phyloP scores from a whole-genome alignment of 371 early-diverging fungal species.

The Capniomyces stellatus region DNA sequence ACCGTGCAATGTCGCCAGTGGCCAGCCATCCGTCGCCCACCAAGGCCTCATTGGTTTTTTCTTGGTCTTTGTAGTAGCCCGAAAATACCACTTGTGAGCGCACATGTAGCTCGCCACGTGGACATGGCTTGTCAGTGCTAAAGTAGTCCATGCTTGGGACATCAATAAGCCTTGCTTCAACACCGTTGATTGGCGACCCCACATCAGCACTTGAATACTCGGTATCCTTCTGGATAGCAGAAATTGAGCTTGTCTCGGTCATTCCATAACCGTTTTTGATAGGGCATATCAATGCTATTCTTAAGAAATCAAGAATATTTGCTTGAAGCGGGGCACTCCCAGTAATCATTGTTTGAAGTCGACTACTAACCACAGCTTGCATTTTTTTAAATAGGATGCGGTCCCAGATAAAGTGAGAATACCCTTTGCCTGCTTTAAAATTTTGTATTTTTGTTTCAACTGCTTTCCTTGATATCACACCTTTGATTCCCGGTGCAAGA shows the following conservation, averaged over 20 bases:
- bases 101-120: constrained; percentile 86
- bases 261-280: constrained; percentile 93
- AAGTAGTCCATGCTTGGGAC: constrained; percentile 82
- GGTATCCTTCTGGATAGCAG: constrained; percentile 29
- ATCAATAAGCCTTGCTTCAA: constrained; percentile 77
- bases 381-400: constrained; percentile 79
- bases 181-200: constrained; percentile 53
- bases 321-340: constrained; percentile 77
- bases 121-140: constrained; percentile 65
- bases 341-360: constrained; percentile 55
- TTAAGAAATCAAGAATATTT: constrained; percentile 74
- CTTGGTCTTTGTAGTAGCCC: constrained; percentile 70
- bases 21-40: constrained; percentile 69
- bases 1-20: constrained; percentile 94
- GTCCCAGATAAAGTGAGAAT: constrained; percentile 74
- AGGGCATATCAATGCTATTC: constrained; percentile 60
- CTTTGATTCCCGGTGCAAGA: constrained; percentile 40
- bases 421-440: constrained; percentile 33
- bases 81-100: constrained; percentile 67
- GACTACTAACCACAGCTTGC: constrained; percentile 73
- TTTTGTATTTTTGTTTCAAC: constrained; percentile 36
- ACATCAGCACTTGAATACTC: constrained; percentile 59
- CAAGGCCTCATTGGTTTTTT: constrained; percentile 63
- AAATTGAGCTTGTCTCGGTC: constrained; percentile 71
- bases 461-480: constrained; percentile 48